Evolutionary conservation across 768 basidiomycete genomes (phyloP).

Genomic region (Suillus fuscotomentosus): DNA sequence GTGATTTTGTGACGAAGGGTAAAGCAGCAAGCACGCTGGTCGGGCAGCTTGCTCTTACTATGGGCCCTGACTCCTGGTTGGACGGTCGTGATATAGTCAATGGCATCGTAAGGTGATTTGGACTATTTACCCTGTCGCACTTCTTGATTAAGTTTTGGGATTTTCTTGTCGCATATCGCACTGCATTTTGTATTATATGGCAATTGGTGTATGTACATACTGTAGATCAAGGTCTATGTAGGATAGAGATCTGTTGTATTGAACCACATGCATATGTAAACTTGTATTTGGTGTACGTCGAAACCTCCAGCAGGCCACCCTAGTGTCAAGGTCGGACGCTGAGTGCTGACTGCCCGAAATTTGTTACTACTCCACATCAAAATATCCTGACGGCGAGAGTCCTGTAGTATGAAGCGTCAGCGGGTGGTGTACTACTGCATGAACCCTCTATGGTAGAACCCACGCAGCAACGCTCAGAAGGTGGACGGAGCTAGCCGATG

Average conservation of each 20-base stretch:
- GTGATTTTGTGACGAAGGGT: slow-evolving; percentile 19
- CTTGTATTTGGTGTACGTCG: not conserved
- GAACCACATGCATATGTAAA: not conserved
- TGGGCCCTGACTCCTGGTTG: slow-evolving; percentile 16
- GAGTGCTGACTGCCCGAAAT: not conserved
- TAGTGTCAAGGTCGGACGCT: not conserved
- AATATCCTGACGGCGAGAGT: not conserved
- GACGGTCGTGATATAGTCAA: slow-evolving; percentile 8
- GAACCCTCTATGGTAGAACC: not conserved
- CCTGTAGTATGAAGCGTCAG: not conserved
- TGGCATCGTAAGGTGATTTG: not conserved
- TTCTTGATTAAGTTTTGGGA: not conserved
- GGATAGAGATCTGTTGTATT: not conserved
- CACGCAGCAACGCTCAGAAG: not conserved
- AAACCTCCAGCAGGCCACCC: not conserved
- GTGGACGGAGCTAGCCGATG: not conserved
- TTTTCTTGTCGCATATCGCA: not conserved
- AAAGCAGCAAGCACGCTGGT: slow-evolving; percentile 21
- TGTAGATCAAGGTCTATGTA: not conserved
- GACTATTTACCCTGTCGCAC: too few relatives aligned
- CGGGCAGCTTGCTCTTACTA: slow-evolving; percentile 20
- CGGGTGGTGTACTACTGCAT: not conserved
- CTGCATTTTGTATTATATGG: not conserved
- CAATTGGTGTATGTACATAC: not conserved
- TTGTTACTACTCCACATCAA: not conserved